Percentiles rank a stretch among this genome's conserved stretches.
Conservation (phyloP, 148 eudicot species). For the Euryodendron excelsum region DNA sequence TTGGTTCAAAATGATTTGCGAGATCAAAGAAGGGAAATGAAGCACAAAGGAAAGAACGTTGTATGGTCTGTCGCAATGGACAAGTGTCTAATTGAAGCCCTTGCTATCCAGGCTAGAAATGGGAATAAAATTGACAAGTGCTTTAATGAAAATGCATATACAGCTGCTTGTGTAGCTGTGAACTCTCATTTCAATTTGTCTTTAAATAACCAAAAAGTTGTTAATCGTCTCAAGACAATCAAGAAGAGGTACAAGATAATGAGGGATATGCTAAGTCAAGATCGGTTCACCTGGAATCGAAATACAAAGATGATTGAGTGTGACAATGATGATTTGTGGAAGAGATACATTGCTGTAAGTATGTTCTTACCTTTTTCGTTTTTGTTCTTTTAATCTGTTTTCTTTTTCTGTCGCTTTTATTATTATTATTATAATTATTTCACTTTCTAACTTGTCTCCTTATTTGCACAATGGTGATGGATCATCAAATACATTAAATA, state of each 20-base stretch:
- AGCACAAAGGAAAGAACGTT: conserved; percentile 21
- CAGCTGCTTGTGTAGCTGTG: conserved; percentile 22
- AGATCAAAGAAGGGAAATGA: conserved; percentile 17
- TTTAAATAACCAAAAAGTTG: conserved; percentile 21
- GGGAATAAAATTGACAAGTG: conserved; percentile 25
- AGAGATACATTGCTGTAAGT: conserved; percentile 23
- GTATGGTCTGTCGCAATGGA: conserved; percentile 24
- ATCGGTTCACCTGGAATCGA: conserved; percentile 20
- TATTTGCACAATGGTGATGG: background rate
- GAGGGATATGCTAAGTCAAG: conserved; percentile 22
- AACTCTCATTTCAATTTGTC: conserved; percentile 20
- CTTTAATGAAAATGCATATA: conserved; percentile 22
- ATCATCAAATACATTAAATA: conserved; percentile 3
- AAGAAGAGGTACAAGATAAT: conserved; percentile 22
- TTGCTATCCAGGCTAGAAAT: conserved; percentile 18
- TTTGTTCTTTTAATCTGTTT: background rate
- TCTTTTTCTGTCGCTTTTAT: no score
- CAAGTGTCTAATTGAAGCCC: conserved; percentile 21
- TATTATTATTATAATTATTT: no score
- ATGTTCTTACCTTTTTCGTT: background rate
- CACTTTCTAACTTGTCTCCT: background rate
- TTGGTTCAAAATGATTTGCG: conserved; percentile 11
- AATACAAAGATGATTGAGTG: conserved; percentile 20
- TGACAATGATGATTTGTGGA: conserved; percentile 17
- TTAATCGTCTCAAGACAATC: conserved; percentile 22